A percentile compares a stretch with the other conserved stretches of the same genome.
These are phyloP conservation scores for Olyra latifolia DNA, from an alignment of 176 grass and related monocot genomes.

Conservation along the genomic window DNA sequence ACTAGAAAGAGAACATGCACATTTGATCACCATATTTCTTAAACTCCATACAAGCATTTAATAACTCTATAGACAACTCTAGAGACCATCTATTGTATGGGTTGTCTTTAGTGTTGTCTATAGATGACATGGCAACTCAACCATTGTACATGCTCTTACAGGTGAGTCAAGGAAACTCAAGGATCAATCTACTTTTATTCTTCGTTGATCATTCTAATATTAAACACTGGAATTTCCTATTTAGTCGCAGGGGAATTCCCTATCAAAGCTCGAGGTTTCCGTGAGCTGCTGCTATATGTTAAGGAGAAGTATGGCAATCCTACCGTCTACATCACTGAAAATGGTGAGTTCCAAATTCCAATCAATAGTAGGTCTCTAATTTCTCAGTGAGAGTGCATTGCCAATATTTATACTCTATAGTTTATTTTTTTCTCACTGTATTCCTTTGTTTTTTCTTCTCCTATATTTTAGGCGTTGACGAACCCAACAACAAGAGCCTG, in stretches of 20 bases:
- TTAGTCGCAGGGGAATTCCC: background rate
- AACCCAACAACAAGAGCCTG: conserved; percentile 35
- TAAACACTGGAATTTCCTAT: background rate
- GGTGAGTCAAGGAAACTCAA: background rate
- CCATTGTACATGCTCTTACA: too few relatives aligned
- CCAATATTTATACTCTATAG: too few relatives aligned
- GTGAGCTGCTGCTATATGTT: conserved; percentile 50
- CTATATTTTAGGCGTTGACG: conserved; percentile 20
- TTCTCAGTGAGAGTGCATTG: too few relatives aligned
- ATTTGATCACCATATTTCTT: too few relatives aligned
- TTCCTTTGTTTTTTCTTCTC: background rate
- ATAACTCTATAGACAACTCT: too few relatives aligned
- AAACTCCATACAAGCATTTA: too few relatives aligned
- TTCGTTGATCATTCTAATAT: background rate
- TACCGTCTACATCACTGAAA: conserved; percentile 62
- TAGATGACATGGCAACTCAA: too few relatives aligned
- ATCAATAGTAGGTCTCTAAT: too few relatives aligned
- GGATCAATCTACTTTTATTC: background rate
- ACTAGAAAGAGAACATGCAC: too few relatives aligned
- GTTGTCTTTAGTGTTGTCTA: too few relatives aligned
- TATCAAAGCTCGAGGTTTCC: conserved; percentile 36
- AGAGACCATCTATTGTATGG: too few relatives aligned
- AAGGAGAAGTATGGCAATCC: conserved; percentile 64
- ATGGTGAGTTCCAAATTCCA: conserved; percentile 32
- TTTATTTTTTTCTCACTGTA: too few relatives aligned